Evolutionary conservation across 352 stramenopile species (phyloP).

Genomic region (Globisporangium irregulare): DNA sequence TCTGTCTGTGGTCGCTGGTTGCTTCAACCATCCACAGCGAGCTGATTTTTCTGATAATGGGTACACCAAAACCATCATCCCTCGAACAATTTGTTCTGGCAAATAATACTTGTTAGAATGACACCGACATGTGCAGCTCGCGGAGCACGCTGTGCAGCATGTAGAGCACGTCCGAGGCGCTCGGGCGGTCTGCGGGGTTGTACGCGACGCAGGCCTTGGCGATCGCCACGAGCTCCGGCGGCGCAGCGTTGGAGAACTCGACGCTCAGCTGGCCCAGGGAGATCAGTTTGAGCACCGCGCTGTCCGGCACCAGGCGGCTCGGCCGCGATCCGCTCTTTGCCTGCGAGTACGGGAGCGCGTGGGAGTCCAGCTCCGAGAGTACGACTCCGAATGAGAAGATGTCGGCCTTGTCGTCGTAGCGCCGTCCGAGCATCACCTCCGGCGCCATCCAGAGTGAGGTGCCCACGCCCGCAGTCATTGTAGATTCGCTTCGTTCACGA

Average conservation of each 20-base stretch:
- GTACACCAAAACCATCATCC: too few relatives aligned
- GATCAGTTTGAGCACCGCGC: neutral
- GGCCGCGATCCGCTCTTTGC: neutral
- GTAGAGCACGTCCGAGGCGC: neutral
- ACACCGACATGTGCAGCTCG: conserved; percentile 5
- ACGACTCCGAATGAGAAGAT: conserved; percentile 1
- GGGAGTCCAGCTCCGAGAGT: conserved; percentile 1
- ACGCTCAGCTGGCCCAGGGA: neutral
- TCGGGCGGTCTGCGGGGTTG: conserved; percentile 1
- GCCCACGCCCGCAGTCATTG: conserved; percentile 18
- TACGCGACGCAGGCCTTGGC: neutral
- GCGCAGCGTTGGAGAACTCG: neutral
- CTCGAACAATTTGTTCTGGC: too few relatives aligned
- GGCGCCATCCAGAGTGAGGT: conserved; percentile 46
- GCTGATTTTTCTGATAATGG: too few relatives aligned
- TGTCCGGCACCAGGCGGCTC: neutral
- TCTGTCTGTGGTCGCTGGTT: too few relatives aligned
- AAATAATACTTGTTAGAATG: neutral
- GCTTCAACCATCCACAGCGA: too few relatives aligned
- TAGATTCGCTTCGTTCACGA: neutral
- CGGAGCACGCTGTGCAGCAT: conserved; percentile 7
- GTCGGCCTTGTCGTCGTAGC: conserved; percentile 2
- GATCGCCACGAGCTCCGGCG: neutral
- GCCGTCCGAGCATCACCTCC: conserved; percentile 30
- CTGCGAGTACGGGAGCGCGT: conserved; percentile 2